A percentile compares a stretch with the other conserved stretches of the same genome.
Evolutionary conservation across 441 rosid genomes (phyloP).

Genomic region (Oxalis stricta): DNA sequence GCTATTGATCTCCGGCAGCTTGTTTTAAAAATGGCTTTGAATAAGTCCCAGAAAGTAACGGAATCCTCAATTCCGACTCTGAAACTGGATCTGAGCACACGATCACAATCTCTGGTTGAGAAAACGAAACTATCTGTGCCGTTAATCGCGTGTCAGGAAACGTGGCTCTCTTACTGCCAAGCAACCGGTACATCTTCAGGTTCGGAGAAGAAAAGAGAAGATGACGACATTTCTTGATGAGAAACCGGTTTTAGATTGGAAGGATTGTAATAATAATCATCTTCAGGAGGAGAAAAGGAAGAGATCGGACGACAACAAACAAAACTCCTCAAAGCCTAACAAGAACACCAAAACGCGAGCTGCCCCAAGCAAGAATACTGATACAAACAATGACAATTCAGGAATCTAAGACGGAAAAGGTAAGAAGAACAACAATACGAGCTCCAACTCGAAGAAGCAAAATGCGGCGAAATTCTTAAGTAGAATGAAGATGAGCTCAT

Average conservation of each 20-base stretch:
- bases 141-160: conserved; percentile 29
- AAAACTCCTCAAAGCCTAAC: no score
- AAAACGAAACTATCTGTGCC: conserved; percentile 26
- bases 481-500: conserved; percentile 28
- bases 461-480: conserved; percentile 34
- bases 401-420: conserved; percentile 16
- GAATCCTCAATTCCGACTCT: conserved; percentile 1
- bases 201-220: conserved; percentile 14
- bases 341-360: conserved; percentile 5
- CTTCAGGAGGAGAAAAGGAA: no score
- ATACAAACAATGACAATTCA: conserved; percentile 13
- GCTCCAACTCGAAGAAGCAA: conserved; percentile 18
- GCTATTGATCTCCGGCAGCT: conserved; percentile 30
- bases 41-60: conserved; percentile 13
- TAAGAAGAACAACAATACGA: conserved; percentile 19
- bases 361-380: conserved; percentile 13
- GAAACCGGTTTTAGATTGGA: conserved; percentile 18
- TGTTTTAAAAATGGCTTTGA: conserved; percentile 18
- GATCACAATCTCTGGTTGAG: conserved; percentile 7
- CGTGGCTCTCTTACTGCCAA: conserved; percentile 26
- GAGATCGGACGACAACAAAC: background rate
- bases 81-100: conserved; percentile 13
- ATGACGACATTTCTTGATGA: conserved; percentile 10
- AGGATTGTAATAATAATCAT: conserved; percentile 10
- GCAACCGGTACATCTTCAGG: conserved; percentile 14